Evolutionary conservation across 2,329 filamentous ascomycete genomes (phyloP).

Genomic region (Xylogone sp.): DNA sequence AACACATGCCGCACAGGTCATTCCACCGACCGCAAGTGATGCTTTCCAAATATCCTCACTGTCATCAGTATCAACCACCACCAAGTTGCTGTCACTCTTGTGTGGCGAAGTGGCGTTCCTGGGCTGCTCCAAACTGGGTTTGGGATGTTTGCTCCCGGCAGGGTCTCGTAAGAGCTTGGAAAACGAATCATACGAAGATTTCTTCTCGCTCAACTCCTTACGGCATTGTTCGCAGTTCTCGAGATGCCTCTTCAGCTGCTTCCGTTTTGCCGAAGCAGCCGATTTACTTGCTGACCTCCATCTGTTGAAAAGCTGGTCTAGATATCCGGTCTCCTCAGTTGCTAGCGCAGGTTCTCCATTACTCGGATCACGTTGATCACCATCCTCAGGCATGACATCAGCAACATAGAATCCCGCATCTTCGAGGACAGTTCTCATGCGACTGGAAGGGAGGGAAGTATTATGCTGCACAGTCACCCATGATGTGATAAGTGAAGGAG

Average conservation of each 20-base stretch:
- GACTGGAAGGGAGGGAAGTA: conserved; percentile 36
- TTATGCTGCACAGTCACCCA: conserved; percentile 60
- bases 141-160: not conserved
- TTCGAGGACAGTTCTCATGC: conserved; percentile 45
- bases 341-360: not conserved
- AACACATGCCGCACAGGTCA: conserved; percentile 54
- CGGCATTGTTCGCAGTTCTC: conserved; percentile 48
- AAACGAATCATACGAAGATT: not conserved
- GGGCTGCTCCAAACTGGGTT: not conserved
- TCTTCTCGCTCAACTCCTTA: conserved; percentile 30
- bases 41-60: conserved; percentile 41
- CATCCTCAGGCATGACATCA: conserved; percentile 17
- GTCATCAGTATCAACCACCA: conserved; percentile 32
- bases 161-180: conserved; percentile 8
- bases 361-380: not conserved
- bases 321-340: conserved; percentile 16
- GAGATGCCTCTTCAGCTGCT: conserved; percentile 30
- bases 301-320: conserved; percentile 21
- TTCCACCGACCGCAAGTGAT: conserved; percentile 48
- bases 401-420: conserved; percentile 57
- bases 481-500: conserved; percentile 68
- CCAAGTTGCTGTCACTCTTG: conserved; percentile 9
- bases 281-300: conserved; percentile 8
- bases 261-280: conserved; percentile 14
- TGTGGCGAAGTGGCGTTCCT: not conserved